Percentiles rank a stretch among this genome's conserved stretches.
These are phyloP conservation scores for Lachnellula subtilissima DNA, from an alignment of 2,329 filamentous ascomycete species.

Conservation along the genomic window DNA sequence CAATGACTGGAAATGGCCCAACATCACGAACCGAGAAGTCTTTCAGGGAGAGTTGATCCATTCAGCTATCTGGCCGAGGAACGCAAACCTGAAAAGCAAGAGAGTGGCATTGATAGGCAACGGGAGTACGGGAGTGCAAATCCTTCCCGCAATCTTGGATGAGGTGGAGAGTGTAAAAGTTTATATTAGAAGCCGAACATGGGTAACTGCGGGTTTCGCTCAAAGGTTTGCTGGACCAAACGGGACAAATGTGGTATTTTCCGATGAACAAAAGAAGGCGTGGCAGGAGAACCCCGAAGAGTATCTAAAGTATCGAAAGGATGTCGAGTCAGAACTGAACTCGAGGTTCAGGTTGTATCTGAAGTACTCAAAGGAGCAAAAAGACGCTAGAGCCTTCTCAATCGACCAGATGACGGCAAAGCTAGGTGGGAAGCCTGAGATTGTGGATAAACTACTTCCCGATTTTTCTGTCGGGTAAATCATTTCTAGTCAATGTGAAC, in stretches of 20 bases:
- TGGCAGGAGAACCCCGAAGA: conserved; percentile 35
- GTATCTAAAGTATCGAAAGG: conserved; percentile 38
- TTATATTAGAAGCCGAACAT: conserved; percentile 51
- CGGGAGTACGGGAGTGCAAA: conserved; percentile 48
- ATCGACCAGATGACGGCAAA: no score
- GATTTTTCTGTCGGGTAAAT: no score
- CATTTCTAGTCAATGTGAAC: no score
- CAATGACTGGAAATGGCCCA: conserved; percentile 59
- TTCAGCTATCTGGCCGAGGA: no score
- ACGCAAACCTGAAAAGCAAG: conserved; percentile 39
- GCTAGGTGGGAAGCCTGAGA: no score
- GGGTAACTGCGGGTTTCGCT: conserved; percentile 53
- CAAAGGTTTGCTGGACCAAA: conserved; percentile 32
- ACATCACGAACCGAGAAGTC: conserved; percentile 44
- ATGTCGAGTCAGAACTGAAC: conserved; percentile 31
- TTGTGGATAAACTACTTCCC: no score
- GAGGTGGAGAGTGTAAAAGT: neutral
- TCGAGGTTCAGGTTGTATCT: no score
- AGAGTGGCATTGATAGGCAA: conserved; percentile 45
- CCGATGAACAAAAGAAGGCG: conserved; percentile 35
- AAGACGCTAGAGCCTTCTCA: no score
- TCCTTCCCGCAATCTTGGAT: conserved; percentile 39
- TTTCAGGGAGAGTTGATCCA: no score
- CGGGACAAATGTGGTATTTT: conserved; percentile 25
- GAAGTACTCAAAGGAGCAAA: no score